A percentile compares a stretch with the other conserved stretches of the same genome.
Evolutionary conservation across 169 alveolate genomes (phyloP).

Genomic region (Plasmodium knowlesi): DNA sequence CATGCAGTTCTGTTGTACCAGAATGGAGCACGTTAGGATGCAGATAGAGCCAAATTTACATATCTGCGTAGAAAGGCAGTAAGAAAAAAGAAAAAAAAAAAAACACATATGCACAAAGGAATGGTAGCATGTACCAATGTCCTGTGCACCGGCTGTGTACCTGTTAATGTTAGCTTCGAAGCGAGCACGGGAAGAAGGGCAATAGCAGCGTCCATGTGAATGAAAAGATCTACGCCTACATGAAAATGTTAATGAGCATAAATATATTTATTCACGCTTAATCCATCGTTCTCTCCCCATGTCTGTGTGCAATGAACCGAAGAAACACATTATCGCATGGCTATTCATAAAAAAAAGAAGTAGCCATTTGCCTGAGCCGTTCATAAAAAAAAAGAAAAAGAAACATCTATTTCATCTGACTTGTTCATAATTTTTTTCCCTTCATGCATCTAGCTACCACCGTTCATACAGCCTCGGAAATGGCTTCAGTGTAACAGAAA

Average conservation of each 20-base stretch:
- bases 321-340: neutral
- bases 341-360: neutral
- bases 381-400: neutral
- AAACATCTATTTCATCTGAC: neutral
- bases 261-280: neutral
- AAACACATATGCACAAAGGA: neutral
- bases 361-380: neutral
- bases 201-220: neutral
- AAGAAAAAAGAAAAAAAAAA: neutral
- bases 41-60: neutral
- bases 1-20: neutral
- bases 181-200: neutral
- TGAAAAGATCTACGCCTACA: neutral
- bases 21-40: neutral
- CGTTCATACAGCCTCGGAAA: constrained; percentile 1
- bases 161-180: neutral
- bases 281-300: neutral
- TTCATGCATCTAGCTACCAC: neutral
- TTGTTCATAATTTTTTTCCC: neutral
- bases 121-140: neutral
- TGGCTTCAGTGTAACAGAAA: neutral
- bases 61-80: neutral
- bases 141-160: neutral
- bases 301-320: neutral
- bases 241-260: neutral